Percentiles rank a stretch among this genome's conserved stretches.
phyloP scores from a whole-genome alignment of 352 stramenopile genomes.

The Pythium coloratum region DNA sequence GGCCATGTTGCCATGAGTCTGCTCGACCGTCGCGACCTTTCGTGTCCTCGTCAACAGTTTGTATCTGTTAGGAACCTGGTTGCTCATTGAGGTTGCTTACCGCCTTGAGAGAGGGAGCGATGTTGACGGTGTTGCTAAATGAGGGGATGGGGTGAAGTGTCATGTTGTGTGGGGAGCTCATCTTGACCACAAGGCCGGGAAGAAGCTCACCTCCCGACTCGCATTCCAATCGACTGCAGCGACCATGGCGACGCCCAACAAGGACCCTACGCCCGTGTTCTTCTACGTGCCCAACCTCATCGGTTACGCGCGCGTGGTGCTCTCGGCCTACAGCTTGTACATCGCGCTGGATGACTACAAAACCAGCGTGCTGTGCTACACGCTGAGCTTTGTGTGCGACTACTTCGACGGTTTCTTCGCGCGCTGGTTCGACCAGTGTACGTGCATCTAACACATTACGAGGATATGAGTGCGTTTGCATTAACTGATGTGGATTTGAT shows the following conservation, averaged over 20 bases:
- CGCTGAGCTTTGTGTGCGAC: constrained; percentile 96
- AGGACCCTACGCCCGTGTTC: constrained; percentile 78
- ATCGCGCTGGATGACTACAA: constrained; percentile 78
- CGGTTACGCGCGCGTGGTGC: constrained; percentile 91
- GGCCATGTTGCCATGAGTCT: not conserved
- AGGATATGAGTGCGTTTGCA: no score
- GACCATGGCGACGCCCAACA: constrained; percentile 18
- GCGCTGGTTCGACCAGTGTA: constrained; percentile 95
- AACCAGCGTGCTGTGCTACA: constrained; percentile 88
- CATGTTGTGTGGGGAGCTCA: constrained; percentile 6
- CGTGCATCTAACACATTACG: constrained; percentile 5
- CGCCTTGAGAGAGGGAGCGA: not conserved
- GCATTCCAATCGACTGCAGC: not conserved
- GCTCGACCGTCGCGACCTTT: constrained; percentile 23
- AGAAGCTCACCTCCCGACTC: not conserved
- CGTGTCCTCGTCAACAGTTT: constrained; percentile 5
- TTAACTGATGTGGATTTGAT: not conserved
- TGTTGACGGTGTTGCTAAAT: constrained; percentile 1
- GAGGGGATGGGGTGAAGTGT: not conserved
- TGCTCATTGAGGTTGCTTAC: not conserved
- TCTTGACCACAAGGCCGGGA: not conserved
- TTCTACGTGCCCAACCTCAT: constrained; percentile 98
- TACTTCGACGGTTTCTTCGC: constrained; percentile 98
- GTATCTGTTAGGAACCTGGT: constrained; percentile 6
- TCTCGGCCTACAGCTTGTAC: constrained; percentile 85